Conservation (phyloP, 192 early-diverging fungal genomes). For the Allomyces javanicus region DNA sequence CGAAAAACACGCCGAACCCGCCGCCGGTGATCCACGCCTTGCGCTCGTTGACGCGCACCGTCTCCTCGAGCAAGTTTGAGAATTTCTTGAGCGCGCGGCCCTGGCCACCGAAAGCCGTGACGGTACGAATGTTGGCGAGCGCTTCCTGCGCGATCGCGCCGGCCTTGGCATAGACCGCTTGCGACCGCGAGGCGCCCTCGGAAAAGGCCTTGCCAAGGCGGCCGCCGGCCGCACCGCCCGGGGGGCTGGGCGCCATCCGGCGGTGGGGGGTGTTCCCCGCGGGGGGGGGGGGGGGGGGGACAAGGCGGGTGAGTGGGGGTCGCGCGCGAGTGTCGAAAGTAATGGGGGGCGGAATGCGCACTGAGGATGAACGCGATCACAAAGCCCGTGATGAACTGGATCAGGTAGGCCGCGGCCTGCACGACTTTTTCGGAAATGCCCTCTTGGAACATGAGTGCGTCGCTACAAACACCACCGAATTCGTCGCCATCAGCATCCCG, state of each 20-base stretch:
- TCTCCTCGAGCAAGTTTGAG: constrained; percentile 23
- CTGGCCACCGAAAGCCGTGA: constrained; percentile 68
- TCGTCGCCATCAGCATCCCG: too few species aligned
- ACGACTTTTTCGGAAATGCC: constrained; percentile 71
- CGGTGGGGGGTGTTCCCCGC: too few species aligned
- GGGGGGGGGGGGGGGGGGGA: too few species aligned
- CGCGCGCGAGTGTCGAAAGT: too few species aligned
- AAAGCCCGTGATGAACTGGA: constrained; percentile 52
- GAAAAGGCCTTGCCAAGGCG: constrained; percentile 29
- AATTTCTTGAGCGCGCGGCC: constrained; percentile 34
- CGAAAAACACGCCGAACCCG: constrained; percentile 57
- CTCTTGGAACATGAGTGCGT: constrained; percentile 71
- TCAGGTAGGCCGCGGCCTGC: constrained; percentile 34
- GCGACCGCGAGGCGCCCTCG: constrained; percentile 19
- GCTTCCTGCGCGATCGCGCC: constrained; percentile 74
- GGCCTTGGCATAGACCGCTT: constrained; percentile 61
- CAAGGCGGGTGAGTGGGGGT: too few species aligned
- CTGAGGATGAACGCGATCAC: constrained; percentile 48
- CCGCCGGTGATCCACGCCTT: constrained; percentile 36
- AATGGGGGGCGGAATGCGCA: too few species aligned
- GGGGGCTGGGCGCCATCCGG: too few species aligned
- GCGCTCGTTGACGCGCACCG: constrained; percentile 37
- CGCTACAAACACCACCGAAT: constrained; percentile 22
- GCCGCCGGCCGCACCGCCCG: too few species aligned
- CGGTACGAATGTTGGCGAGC: constrained; percentile 61